phyloP scores from a whole-genome alignment of 805 yeast species.

The Teunomyces cretensis region DNA sequence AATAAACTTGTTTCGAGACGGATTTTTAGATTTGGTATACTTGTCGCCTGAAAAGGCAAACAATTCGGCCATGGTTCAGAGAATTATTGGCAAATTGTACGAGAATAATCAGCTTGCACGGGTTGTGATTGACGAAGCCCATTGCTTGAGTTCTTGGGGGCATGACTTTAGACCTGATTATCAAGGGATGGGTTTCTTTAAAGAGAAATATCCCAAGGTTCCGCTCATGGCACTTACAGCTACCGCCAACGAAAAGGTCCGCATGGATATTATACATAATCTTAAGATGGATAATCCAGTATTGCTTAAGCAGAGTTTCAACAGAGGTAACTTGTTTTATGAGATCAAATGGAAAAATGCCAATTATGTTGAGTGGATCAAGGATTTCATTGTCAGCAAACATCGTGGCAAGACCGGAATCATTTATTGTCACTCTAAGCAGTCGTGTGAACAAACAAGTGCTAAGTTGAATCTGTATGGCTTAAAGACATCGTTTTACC shows the following conservation, averaged over 20 bases:
- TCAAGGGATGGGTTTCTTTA: constrained; percentile 73
- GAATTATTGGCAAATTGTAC: constrained; percentile 58
- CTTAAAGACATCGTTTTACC: constrained; percentile 73
- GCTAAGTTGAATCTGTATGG: constrained; percentile 58
- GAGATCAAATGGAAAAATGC: constrained; percentile 69
- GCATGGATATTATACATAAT: constrained; percentile 81
- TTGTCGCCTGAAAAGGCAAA: constrained; percentile 94
- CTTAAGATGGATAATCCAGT: constrained; percentile 61
- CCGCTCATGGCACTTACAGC: constrained; percentile 98
- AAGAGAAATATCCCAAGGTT: constrained; percentile 67
- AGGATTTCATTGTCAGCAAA: constrained; percentile 49
- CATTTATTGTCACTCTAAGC: constrained; percentile 89
- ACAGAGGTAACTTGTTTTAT: constrained; percentile 80
- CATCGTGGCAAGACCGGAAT: constrained; percentile 73
- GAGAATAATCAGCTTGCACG: constrained; percentile 65
- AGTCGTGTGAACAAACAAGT: constrained; percentile 81
- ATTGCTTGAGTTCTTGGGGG: constrained; percentile 98
- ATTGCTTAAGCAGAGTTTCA: constrained; percentile 85
- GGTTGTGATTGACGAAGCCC: constrained; percentile 95
- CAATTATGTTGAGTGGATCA: constrained; percentile 56
- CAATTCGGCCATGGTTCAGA: constrained; percentile 66
- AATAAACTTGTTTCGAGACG: constrained; percentile 60
- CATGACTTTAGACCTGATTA: constrained; percentile 98
- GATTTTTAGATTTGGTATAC: constrained; percentile 73
- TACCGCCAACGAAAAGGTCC: constrained; percentile 89